phyloP scores from a whole-genome alignment of 352 stramenopile species.

The Pythium folliculosum region DNA sequence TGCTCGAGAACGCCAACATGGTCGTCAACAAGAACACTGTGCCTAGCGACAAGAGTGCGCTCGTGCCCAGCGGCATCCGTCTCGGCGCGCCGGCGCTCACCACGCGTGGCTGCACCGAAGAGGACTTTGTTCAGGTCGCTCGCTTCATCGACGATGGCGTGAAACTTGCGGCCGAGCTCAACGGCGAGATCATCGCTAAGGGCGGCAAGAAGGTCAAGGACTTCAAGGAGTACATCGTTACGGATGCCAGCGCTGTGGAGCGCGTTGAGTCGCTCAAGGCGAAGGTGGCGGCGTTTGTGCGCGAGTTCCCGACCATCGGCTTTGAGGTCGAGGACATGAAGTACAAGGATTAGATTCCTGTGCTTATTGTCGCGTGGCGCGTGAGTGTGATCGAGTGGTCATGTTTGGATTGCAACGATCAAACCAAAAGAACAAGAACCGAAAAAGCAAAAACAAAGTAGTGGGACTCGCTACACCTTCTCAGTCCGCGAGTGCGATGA shows the following conservation, averaged over 20 bases:
- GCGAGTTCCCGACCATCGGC: slow-evolving; percentile 95
- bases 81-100: slow-evolving; percentile 96
- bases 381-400: not conserved
- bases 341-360: slow-evolving; percentile 69
- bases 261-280: slow-evolving; percentile 66
- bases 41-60: slow-evolving; percentile 95
- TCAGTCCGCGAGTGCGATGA: slow-evolving; percentile 71
- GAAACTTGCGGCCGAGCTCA: slow-evolving; percentile 82
- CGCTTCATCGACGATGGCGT: slow-evolving; percentile 96
- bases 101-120: slow-evolving; percentile 94
- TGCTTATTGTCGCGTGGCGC: not conserved
- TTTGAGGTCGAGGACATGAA: slow-evolving; percentile 94
- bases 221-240: slow-evolving; percentile 35
- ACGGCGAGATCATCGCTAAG: slow-evolving; percentile 69
- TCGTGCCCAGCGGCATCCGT: slow-evolving; percentile 96
- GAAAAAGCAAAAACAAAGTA: slow-evolving; percentile 1
- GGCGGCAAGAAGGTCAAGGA: slow-evolving; percentile 49
- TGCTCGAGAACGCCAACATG: slow-evolving; percentile 97
- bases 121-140: slow-evolving; percentile 95
- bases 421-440: not conserved
- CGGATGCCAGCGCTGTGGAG: slow-evolving; percentile 38
- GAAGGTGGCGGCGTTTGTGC: slow-evolving; percentile 93
- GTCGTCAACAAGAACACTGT: slow-evolving; percentile 99
- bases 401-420: not conserved
- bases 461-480: slow-evolving; percentile 5